Base-by-base conservation (phyloP, 2,329 filamentous ascomycete genomes). In the Massarina eburnea region DNA sequence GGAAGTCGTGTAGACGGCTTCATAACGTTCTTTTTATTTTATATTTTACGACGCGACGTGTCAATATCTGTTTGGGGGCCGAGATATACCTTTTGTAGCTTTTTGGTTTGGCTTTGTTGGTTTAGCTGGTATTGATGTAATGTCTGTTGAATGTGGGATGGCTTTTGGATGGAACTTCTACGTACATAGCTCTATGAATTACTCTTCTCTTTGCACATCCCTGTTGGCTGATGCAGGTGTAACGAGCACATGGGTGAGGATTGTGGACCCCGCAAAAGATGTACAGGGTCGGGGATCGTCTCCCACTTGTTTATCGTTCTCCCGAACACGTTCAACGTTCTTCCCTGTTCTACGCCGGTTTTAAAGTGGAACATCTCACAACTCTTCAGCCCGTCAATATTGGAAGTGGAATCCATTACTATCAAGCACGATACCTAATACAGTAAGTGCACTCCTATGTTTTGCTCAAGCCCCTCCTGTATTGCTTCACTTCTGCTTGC, bases 11-110 rank as follows among this genome's bases (percentile, higher is more conserved):
- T 57, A 59, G 54, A 34, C 48, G 52, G 55, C 51, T 46, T 48
- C 54, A 59, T 54, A 52, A 67, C 55, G 64, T 62, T 64, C 49
- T 52, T 54, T 54, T 59, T 66, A n/a, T n/a, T n/a, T n/a, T n/a
- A n/a, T n/a, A n/a, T 55, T 56, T 57, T 55, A 38, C 22, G 35
- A 38, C 22, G 35, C 35, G 21, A 38, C 20, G 35, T 19, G 15
- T 19, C 20, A n/a, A 49, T 52, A 52, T 54, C 61, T 66, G 55
- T 54, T 57, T 55, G 46, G 48, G 48, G 48, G 43, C 22, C 24
- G 47, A 17, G 47, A 49, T 39, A 49, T 45, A 49, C 47, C 47
- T 38, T 49, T 49, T 48, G n/a, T n/a, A n/a, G n/a, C n/a, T n/a
- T n/a, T n/a, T 41, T 21, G 38, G 46, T 49, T 49, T 29, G 19